Conservation (phyloP, 23 red algal genomes). For the Gracilaria domingensis region DNA sequence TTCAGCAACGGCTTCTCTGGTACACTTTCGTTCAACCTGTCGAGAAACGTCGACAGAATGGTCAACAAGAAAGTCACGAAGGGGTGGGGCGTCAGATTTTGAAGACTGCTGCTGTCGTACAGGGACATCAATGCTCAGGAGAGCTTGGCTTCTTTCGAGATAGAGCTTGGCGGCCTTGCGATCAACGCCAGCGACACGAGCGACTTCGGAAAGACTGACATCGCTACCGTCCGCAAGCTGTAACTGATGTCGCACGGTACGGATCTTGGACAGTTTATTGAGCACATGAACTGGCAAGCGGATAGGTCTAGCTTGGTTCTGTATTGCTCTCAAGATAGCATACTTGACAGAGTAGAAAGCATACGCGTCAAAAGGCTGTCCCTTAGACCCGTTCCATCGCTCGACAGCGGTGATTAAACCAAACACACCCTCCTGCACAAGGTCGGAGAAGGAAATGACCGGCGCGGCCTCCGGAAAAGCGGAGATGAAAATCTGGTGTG, state of each 20-base stretch:
- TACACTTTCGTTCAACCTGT: conserved; percentile 50
- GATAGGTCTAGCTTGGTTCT: conserved; percentile 72
- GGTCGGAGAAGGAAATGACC: conserved; percentile 50
- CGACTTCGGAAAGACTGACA: conserved; percentile 34
- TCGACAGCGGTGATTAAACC: conserved; percentile 63
- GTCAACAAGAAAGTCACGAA: conserved; percentile 70
- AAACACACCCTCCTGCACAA: conserved; percentile 69
- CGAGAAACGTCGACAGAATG: conserved; percentile 56
- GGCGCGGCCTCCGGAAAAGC: conserved; percentile 59
- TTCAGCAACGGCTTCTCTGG: conserved; percentile 46
- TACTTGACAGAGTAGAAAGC: conserved; percentile 65
- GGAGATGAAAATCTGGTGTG: conserved; percentile 51
- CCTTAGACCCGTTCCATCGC: conserved; percentile 30
- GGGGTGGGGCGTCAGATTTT: not conserved
- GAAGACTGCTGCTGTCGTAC: not conserved
- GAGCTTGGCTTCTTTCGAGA: conserved; percentile 33
- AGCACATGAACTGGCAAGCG: conserved; percentile 76
- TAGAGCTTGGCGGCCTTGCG: conserved; percentile 44
- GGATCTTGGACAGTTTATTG: conserved; percentile 69
- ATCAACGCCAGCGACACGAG: conserved; percentile 32
- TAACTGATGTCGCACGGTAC: conserved; percentile 20
- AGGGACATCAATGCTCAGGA: conserved; percentile 53
- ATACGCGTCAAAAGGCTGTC: conserved; percentile 52
- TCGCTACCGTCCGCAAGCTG: conserved; percentile 10
- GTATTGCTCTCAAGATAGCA: conserved; percentile 59